phyloP scores from a whole-genome alignment of 768 basidiomycete genomes.

The Cystobasidium tubakii region DNA sequence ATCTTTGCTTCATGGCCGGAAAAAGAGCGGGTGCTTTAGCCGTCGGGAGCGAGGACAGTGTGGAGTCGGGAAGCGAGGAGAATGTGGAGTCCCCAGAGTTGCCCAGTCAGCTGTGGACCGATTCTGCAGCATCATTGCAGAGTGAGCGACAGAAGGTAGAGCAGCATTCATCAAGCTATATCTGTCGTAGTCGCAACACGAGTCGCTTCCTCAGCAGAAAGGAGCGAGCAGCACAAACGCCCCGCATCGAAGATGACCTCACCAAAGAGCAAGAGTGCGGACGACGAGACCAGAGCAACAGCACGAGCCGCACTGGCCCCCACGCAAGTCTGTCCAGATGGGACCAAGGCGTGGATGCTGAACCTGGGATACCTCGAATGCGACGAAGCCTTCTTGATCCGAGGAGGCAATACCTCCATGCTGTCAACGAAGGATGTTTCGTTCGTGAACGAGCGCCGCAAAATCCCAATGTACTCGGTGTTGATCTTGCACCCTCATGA shows the following conservation, averaged over 20 bases:
- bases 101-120: too few relatives aligned
- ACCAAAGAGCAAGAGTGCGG: neutral
- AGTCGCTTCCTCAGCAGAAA: too few relatives aligned
- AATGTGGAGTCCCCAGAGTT: too few relatives aligned
- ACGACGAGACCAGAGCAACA: neutral
- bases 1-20: neutral
- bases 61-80: too few relatives aligned
- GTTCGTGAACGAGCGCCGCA: slow-evolving; percentile 30
- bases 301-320: neutral
- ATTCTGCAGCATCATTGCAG: too few relatives aligned
- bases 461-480: slow-evolving; percentile 18
- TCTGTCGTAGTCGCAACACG: too few relatives aligned
- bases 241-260: too few relatives aligned
- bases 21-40: too few relatives aligned
- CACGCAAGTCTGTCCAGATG: slow-evolving; percentile 26
- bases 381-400: slow-evolving; percentile 35
- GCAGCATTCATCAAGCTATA: too few relatives aligned
- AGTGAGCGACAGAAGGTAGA: too few relatives aligned
- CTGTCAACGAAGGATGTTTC: slow-evolving; percentile 7
- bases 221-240: too few relatives aligned
- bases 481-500: slow-evolving; percentile 30
- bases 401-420: slow-evolving; percentile 31
- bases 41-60: too few relatives aligned
- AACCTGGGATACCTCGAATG: slow-evolving; percentile 27
- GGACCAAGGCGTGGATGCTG: slow-evolving; percentile 33